Evolutionary conservation across 257 asterid genomes (phyloP), one percentile per base, ranked within the genome.

Genomic region (Anisodus acutangulus): DNA sequence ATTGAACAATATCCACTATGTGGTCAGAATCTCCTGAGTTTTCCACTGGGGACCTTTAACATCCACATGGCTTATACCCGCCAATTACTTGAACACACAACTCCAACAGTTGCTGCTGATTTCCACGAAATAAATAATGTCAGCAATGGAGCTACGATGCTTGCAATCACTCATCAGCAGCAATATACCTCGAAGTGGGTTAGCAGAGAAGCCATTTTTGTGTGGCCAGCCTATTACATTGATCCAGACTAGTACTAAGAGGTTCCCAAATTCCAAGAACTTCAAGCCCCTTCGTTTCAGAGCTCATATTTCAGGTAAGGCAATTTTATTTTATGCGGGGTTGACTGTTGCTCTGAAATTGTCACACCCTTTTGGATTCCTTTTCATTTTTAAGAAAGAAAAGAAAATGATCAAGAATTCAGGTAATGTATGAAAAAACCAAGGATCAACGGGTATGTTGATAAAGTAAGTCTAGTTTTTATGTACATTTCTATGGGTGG

Each of bases 251-350:
- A 68, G n/a, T 66, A 41, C 31, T 12, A 91, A 71, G 78, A 89
- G 86, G 86, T 78, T 81, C 87, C 87, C 84, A 19, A 59, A 55
- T 82, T 71, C 84, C 84, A 84, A 89, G 68, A 86, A 85, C 82
- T 82, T 89, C 70, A 88, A 87, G 41, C 60, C 86, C 81, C 80
- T 87, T 87, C 84, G 90, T 89, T 89, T 49, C 43, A 84, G 90
- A 78, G 88, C 94, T 90, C 93, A 84, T 43, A 66, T 87, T 59
- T 87, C 95, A 89, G 98, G 98, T 94, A 89, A 15, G 39, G 68
- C 22, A 22, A 12, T 53, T 64, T 15, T 12, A 2, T 3, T 4
- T 45, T n/a, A 35, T 31, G 72, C 4, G 37, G 9, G 15, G 5
- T 76, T 54, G 54, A 10, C 15, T 22, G 53, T 1, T 37, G 8